Base-by-base conservation (phyloP, 768 basidiomycete genomes). In the Coprinellus micaceus region DNA sequence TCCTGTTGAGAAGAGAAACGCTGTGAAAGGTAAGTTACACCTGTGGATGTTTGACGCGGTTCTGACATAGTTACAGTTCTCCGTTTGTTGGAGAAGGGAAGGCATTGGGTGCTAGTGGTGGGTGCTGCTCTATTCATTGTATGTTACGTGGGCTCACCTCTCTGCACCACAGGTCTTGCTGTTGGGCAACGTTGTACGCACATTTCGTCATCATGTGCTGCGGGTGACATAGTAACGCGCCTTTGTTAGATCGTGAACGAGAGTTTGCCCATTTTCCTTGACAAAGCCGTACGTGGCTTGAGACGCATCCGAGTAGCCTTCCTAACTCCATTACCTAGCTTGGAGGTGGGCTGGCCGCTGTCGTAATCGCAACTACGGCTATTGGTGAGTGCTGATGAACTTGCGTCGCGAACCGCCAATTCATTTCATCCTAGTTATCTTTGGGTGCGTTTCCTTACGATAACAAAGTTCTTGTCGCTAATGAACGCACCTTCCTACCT, bases 41-140 rank as follows among this genome's bases (percentile, higher is more conserved):
- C 0, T 26, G 19, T 44, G 21, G 12, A 28, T 44, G 30, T 22
- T 17, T 29, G 4, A 3, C 29, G 30, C 33, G 11, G 17, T 12
- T 52, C 11, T 57, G n/a, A 33, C 61, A 53, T 58, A 26, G 45
- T 58, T 45, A 1, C 53, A 85, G 85, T 86, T 19, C 70, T 85
- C 30, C 66, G 65, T 10, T 67, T 86, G 15, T 79, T 86, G 79
- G 69, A 74, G 36, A 81, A 76, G 60, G 89, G 91, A 0, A 81
- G 91, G 2, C 92, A 94, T 69, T 94, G 96, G 96, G 93, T 98
- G 12, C 81, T 98, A 9, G 95, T 97, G 51, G 94, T 93, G 65
- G 52, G 78, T 71, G 24, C 39, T 53, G 19, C 40, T 29, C 28
- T 21, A 2, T 19, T 13, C 49, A n/a, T 12, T 9, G 25, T 17